Conservation (phyloP, 495 filamentous ascomycete species). For the Xeromyces bisporus region DNA sequence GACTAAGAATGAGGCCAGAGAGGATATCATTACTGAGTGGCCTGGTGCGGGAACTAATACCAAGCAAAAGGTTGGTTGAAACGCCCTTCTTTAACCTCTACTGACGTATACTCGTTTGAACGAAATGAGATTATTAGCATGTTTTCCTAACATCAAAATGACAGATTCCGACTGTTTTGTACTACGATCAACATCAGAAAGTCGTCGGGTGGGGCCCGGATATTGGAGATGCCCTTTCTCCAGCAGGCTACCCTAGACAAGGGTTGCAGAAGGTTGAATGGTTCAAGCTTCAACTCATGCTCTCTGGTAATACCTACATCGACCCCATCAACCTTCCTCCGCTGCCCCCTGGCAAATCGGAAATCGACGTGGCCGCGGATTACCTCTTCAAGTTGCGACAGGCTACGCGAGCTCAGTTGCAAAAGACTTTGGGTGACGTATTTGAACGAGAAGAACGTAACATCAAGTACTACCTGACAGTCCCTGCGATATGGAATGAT, state of each 20-base stretch:
- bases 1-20: conserved; percentile 57
- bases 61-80: conserved; percentile 47
- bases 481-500: conserved; percentile 70
- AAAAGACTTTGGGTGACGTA: conserved; percentile 61
- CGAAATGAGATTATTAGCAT: too few relatives aligned
- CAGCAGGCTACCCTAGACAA: conserved; percentile 63
- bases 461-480: conserved; percentile 60
- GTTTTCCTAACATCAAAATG: too few relatives aligned
- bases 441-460: conserved; percentile 66
- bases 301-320: conserved; percentile 66
- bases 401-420: conserved; percentile 58
- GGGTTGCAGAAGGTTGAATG: conserved; percentile 72
- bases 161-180: conserved; percentile 65
- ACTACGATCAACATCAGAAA: conserved; percentile 71
- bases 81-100: too few relatives aligned
- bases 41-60: conserved; percentile 61
- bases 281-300: conserved; percentile 73
- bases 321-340: conserved; percentile 68
- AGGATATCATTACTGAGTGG: conserved; percentile 71
- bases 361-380: conserved; percentile 66
- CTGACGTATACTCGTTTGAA: too few relatives aligned
- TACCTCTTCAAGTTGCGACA: conserved; percentile 67
- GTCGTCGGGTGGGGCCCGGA: conserved; percentile 71
- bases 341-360: conserved; percentile 60
- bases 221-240: conserved; percentile 61